Percentiles rank a stretch among this genome's conserved stretches.
Evolutionary conservation across 1,139 yeast genomes (phyloP).

Genomic region (Protomyces macrosporus): DNA sequence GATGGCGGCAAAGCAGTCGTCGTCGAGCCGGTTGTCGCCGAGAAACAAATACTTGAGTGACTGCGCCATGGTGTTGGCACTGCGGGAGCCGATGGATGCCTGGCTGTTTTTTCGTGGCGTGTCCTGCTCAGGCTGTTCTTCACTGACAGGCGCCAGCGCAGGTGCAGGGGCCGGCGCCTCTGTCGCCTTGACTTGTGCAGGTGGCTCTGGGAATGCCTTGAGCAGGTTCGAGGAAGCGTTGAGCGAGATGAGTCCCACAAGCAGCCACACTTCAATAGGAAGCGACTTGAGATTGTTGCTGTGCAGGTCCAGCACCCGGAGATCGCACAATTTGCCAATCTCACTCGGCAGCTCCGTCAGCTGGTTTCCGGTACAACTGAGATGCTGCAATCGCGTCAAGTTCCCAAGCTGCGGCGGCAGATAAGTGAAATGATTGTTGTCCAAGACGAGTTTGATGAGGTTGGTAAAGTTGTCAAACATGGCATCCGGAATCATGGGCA

Average conservation of each 20-base stretch:
- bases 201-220: slow-evolving; percentile 54
- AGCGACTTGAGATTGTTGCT: slow-evolving; percentile 72
- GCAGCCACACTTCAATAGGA: slow-evolving; percentile 64
- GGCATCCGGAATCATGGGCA: slow-evolving; percentile 64
- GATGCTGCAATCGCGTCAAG: slow-evolving; percentile 54
- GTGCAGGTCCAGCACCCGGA: slow-evolving; percentile 74
- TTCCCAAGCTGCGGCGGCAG: slow-evolving; percentile 66
- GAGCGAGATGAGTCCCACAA: slow-evolving; percentile 53
- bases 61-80: slow-evolving; percentile 34
- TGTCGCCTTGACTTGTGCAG: slow-evolving; percentile 7
- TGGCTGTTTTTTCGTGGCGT: slow-evolving; percentile 3
- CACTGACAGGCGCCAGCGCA: slow-evolving; percentile 5
- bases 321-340: slow-evolving; percentile 55
- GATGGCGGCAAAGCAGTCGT: slow-evolving; percentile 67
- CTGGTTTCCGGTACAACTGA: slow-evolving; percentile 72
- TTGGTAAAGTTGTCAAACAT: slow-evolving; percentile 59
- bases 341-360: slow-evolving; percentile 66
- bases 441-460: slow-evolving; percentile 69
- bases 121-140: not conserved
- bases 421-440: slow-evolving; percentile 73
- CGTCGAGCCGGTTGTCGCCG: slow-evolving; percentile 79
- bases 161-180: not conserved
- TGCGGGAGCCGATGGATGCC: slow-evolving; percentile 3
- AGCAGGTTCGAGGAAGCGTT: slow-evolving; percentile 80
- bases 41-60: slow-evolving; percentile 56